Conservation (phyloP, 495 filamentous ascomycete species). For the Podospora appendiculata region DNA sequence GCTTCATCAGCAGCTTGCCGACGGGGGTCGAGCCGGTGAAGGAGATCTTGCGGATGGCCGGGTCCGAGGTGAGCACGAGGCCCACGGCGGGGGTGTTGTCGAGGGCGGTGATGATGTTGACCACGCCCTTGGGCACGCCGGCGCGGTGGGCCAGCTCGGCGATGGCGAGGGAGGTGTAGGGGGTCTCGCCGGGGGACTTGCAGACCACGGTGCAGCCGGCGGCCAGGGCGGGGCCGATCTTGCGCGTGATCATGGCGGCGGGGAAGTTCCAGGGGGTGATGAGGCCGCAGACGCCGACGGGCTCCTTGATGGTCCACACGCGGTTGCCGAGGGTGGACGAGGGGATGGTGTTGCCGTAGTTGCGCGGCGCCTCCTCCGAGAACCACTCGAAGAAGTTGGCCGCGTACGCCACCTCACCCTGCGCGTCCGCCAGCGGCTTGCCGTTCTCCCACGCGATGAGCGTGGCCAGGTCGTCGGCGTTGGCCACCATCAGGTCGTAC, state of each 20-base stretch:
- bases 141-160: slow-evolving; percentile 77
- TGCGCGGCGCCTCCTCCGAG: slow-evolving; percentile 63
- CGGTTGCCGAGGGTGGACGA: slow-evolving; percentile 61
- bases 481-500: slow-evolving; percentile 85
- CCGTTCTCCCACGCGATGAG: slow-evolving; percentile 85
- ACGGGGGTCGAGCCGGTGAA: slow-evolving; percentile 85
- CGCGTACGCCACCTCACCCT: slow-evolving; percentile 65
- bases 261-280: slow-evolving; percentile 99
- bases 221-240: slow-evolving; percentile 76
- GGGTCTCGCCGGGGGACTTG: slow-evolving; percentile 82
- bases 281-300: slow-evolving; percentile 86
- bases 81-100: slow-evolving; percentile 69
- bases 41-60: slow-evolving; percentile 71
- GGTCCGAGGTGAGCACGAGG: slow-evolving; percentile 60
- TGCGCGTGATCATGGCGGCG: slow-evolving; percentile 85
- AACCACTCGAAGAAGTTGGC: slow-evolving; percentile 82
- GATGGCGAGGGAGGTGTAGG: slow-evolving; percentile 73
- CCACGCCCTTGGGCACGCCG: slow-evolving; percentile 75
- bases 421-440: slow-evolving; percentile 65
- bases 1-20: slow-evolving; percentile 83
- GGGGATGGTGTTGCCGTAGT: slow-evolving; percentile 72
- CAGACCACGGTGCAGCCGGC: slow-evolving; percentile 71
- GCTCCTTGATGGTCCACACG: slow-evolving; percentile 74
- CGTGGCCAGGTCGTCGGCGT: slow-evolving; percentile 78
- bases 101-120: slow-evolving; percentile 71